phyloP scores from a whole-genome alignment of 495 filamentous ascomycete species.

The Neurospora hispaniola region DNA sequence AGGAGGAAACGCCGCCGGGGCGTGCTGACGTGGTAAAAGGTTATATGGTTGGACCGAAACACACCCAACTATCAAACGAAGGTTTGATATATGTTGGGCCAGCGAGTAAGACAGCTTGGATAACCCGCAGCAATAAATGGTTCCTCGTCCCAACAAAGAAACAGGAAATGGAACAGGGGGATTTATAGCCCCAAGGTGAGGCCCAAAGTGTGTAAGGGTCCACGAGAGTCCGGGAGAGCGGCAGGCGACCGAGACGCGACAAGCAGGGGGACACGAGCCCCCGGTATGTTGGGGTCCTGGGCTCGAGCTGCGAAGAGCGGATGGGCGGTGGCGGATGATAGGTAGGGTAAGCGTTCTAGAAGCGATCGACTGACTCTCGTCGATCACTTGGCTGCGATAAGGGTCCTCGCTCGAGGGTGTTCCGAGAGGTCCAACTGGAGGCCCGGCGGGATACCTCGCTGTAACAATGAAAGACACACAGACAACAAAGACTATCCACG shows the following conservation, averaged over 20 bases:
- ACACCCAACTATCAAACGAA: not conserved
- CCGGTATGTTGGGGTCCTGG: not conserved
- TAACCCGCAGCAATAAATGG: not conserved
- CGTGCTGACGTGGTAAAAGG: not conserved
- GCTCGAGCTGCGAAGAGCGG: not conserved
- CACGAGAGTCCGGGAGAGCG: constrained; percentile 4
- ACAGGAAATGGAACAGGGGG: not conserved
- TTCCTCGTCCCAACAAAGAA: not conserved
- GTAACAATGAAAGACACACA: not conserved
- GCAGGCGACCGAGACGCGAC: not conserved
- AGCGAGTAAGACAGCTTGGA: not conserved
- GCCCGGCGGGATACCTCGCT: not conserved
- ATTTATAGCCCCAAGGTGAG: not conserved
- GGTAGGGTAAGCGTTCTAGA: constrained; percentile 12
- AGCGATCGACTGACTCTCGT: constrained; percentile 11
- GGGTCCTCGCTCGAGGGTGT: not conserved
- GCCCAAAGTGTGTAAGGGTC: not conserved
- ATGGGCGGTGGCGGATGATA: constrained; percentile 8
- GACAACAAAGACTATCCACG: not conserved
- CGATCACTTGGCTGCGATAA: constrained; percentile 9
- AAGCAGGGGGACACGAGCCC: not conserved
- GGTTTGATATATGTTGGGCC: not conserved
- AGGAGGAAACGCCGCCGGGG: not conserved
- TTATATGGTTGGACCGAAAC: constrained; percentile 3
- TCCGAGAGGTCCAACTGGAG: not conserved